These are phyloP conservation scores for Podaxis carcinomalis DNA, from an alignment of 768 basidiomycete genomes.

Conservation along the genomic window DNA sequence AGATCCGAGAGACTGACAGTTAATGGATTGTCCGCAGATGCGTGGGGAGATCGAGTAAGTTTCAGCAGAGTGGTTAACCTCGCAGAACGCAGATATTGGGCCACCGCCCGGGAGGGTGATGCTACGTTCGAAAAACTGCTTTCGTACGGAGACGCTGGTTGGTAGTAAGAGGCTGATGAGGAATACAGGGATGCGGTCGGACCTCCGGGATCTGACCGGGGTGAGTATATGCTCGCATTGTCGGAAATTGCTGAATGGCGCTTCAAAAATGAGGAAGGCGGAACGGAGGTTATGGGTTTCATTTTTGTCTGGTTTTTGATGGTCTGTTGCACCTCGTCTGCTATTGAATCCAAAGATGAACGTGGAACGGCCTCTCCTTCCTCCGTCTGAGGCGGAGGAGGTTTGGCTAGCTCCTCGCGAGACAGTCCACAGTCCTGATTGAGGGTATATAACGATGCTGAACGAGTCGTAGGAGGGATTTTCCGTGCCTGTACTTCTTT, in stretches of 20 bases:
- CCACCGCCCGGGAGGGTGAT: conserved; percentile 64
- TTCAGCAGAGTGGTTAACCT: conserved; percentile 78
- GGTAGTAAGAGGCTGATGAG: conserved; percentile 43
- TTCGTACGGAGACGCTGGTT: conserved; percentile 46
- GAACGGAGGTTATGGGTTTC: conserved; percentile 30
- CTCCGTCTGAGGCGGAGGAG: conserved; percentile 41
- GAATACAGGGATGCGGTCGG: conserved; percentile 47
- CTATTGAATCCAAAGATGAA: conserved; percentile 87
- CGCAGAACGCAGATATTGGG: conserved; percentile 83
- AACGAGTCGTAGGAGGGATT: conserved; percentile 39
- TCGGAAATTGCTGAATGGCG: conserved; percentile 56
- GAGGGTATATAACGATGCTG: conserved; percentile 44
- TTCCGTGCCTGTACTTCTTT: conserved; percentile 45
- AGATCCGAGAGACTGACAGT: conserved; percentile 92
- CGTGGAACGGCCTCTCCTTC: conserved; percentile 65
- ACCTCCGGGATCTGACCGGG: conserved; percentile 47
- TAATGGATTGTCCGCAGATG: conserved; percentile 67
- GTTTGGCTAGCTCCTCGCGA: conserved; percentile 49
- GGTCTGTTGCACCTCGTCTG: conserved; percentile 74
- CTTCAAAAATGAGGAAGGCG: conserved; percentile 39
- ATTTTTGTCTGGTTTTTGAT: conserved; percentile 53
- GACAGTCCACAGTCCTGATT: conserved; percentile 43
- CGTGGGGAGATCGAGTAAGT: conserved; percentile 77
- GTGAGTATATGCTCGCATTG: conserved; percentile 48
- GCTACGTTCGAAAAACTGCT: conserved; percentile 33